Conservation (phyloP, 192 early-diverging fungal genomes). For the Rhizophagus sp. region DNA sequence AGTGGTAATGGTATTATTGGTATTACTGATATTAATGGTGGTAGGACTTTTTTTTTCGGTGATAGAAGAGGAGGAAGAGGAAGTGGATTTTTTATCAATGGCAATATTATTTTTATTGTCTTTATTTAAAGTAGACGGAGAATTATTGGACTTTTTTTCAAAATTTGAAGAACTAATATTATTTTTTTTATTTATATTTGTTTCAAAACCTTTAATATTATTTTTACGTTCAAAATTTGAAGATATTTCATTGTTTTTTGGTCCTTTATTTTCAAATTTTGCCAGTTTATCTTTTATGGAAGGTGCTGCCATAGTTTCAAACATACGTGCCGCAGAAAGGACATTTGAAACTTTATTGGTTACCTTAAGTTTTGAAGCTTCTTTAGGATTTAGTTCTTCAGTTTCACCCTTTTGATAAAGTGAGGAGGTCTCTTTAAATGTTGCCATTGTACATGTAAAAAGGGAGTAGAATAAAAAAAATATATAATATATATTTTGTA, state of each 20-base stretch:
- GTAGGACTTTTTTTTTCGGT: neutral
- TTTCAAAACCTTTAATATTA: neutral
- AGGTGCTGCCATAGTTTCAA: neutral
- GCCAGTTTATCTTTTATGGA: neutral
- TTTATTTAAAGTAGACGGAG: neutral
- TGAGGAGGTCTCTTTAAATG: neutral
- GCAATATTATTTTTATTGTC: neutral
- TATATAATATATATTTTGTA: no score
- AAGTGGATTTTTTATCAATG: neutral
- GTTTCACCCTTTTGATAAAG: neutral
- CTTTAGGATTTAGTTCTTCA: neutral
- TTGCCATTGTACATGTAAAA: neutral
- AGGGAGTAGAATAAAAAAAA: neutral
- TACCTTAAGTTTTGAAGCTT: neutral
- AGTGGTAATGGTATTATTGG: neutral
- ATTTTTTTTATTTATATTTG: neutral
- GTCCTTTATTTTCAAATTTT: neutral
- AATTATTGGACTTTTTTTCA: neutral
- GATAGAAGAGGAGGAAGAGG: neutral
- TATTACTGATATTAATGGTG: neutral
- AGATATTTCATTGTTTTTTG: neutral
- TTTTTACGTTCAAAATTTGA: neutral
- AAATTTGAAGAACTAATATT: neutral
- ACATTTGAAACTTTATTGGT: neutral
- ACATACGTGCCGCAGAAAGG: neutral